Evolutionary conservation across 495 filamentous ascomycete genomes (phyloP).

Genomic region (Parathielavia appendiculata): DNA sequence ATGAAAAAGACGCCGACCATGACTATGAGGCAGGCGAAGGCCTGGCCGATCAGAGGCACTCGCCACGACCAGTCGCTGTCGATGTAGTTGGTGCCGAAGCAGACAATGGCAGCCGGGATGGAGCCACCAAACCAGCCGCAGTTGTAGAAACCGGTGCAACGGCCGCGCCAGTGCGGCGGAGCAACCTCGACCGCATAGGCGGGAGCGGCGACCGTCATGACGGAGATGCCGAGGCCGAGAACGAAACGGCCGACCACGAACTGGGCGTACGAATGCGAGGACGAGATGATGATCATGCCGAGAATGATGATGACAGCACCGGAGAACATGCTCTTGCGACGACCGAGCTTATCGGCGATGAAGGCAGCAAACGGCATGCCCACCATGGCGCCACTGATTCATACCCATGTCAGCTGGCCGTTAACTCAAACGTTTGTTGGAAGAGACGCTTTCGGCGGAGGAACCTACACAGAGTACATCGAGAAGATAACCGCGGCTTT

Average conservation of each 20-base stretch:
- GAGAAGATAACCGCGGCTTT: slow-evolving; percentile 43
- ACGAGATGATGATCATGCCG: slow-evolving; percentile 44
- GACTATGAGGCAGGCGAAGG: slow-evolving; percentile 44
- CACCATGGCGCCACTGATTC: slow-evolving; percentile 43
- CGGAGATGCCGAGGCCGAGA: slow-evolving; percentile 46
- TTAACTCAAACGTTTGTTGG: neutral
- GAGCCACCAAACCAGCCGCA: slow-evolving; percentile 49
- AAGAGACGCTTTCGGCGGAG: too few species aligned
- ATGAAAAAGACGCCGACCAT: slow-evolving; percentile 53
- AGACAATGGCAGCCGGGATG: slow-evolving; percentile 44
- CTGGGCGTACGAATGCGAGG: slow-evolving; percentile 35
- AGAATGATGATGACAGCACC: slow-evolving; percentile 50
- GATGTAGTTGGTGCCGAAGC: slow-evolving; percentile 42
- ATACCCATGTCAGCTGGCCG: neutral
- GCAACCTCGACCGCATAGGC: slow-evolving; percentile 46
- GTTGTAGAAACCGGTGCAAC: slow-evolving; percentile 48
- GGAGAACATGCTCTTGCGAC: slow-evolving; percentile 43
- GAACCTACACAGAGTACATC: slow-evolving; percentile 44
- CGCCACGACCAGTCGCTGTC: slow-evolving; percentile 42
- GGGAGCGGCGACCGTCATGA: slow-evolving; percentile 47
- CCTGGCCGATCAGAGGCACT: slow-evolving; percentile 45
- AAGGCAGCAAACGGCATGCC: slow-evolving; percentile 42
- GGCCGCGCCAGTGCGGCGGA: slow-evolving; percentile 48
- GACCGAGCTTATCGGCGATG: slow-evolving; percentile 42
- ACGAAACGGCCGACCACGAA: slow-evolving; percentile 49